Conservation (phyloP, 2,329 filamentous ascomycete genomes). For the Coniochaeta pulveracea region DNA sequence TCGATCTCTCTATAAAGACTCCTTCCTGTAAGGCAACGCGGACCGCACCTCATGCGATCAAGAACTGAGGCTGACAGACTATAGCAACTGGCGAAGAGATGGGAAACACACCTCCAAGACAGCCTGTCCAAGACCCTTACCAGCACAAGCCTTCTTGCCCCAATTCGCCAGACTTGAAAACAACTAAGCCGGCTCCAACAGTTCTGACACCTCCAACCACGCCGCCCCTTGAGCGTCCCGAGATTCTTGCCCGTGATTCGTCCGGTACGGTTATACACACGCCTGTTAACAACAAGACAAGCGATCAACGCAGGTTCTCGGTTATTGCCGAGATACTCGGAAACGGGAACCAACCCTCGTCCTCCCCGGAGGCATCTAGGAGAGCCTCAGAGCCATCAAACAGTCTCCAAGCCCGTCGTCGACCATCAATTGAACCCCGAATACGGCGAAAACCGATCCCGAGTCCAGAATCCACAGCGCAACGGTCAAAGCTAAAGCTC, state of each 20-base stretch:
- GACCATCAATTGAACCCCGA: background rate
- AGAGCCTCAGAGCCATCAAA: background rate
- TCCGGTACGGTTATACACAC: slow-evolving; percentile 3
- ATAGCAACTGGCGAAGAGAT: too few relatives aligned
- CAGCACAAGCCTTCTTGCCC: too few relatives aligned
- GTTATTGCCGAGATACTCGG: background rate
- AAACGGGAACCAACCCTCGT: background rate
- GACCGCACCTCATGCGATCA: too few relatives aligned
- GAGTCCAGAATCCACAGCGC: slow-evolving; percentile 6
- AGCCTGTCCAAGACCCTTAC: too few relatives aligned
- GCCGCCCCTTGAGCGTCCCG: background rate
- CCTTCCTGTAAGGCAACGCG: background rate
- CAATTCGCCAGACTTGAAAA: too few relatives aligned
- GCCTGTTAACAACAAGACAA: background rate
- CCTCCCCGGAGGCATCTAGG: background rate
- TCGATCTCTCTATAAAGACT: slow-evolving; percentile 24
- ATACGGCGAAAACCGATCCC: background rate
- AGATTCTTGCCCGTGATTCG: background rate
- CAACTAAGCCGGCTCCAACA: background rate
- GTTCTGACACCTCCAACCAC: background rate
- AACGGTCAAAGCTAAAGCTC: background rate
- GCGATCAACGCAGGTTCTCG: background rate
- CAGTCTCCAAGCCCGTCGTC: background rate
- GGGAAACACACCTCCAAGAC: too few relatives aligned
- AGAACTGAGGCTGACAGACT: too few relatives aligned